phyloP scores from a whole-genome alignment of 441 rosid genomes.

The Erysimum cheiri region DNA sequence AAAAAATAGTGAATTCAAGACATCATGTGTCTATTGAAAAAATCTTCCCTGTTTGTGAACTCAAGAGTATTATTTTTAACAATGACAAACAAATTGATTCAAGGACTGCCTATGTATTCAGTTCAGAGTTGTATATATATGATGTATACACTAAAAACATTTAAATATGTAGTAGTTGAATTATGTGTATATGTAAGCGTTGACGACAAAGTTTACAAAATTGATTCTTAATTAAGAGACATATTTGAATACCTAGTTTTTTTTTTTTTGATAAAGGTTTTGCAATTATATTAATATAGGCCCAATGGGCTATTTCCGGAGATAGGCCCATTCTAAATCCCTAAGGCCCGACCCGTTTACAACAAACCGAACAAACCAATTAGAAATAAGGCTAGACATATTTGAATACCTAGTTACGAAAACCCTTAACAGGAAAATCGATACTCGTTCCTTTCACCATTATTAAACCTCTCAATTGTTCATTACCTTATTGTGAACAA shows the following conservation, averaged over 20 bases:
- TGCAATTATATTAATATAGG: too few species aligned
- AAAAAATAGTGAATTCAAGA: too few species aligned
- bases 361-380: too few species aligned
- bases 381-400: too few species aligned
- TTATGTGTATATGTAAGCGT: not conserved
- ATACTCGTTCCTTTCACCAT: constrained; percentile 10
- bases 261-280: too few species aligned
- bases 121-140: not conserved
- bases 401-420: not conserved
- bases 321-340: too few species aligned
- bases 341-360: too few species aligned
- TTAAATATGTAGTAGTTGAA: not conserved
- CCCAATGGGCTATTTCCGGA: too few species aligned
- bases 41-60: too few species aligned
- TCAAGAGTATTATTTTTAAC: not conserved
- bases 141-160: not conserved
- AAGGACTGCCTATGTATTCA: not conserved
- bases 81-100: not conserved
- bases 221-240: not conserved
- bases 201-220: not conserved
- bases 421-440: constrained; percentile 4
- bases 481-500: constrained; percentile 2
- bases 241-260: not conserved
- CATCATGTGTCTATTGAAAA: too few species aligned
- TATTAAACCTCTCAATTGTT: constrained; percentile 1